These are phyloP conservation scores for Plasmodium coatneyi DNA, from an alignment of 169 alveolate species.

Conservation along the genomic window DNA sequence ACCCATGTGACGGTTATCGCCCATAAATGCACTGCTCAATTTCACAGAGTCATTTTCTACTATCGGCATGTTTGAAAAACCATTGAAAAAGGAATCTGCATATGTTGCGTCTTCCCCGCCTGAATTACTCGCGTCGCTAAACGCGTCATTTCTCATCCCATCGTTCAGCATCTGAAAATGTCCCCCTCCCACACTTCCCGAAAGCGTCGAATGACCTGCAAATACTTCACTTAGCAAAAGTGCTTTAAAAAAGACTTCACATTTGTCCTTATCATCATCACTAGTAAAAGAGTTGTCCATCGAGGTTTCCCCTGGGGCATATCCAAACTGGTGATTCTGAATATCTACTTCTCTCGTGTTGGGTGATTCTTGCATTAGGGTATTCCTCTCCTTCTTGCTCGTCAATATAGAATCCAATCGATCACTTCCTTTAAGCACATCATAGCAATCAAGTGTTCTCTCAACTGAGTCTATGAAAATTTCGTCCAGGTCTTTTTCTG, in stretches of 20 bases:
- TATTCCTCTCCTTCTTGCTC: background rate
- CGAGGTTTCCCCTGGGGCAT: background rate
- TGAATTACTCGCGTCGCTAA: background rate
- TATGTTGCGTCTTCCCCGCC: background rate
- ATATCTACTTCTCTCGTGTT: slow-evolving; percentile 8
- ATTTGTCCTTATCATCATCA: background rate
- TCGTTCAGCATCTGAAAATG: background rate
- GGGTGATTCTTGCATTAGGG: background rate
- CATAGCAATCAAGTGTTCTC: slow-evolving; percentile 29
- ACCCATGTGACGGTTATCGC: background rate
- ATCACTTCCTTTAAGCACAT: background rate
- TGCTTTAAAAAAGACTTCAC: slow-evolving; percentile 26
- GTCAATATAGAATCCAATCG: slow-evolving; percentile 7
- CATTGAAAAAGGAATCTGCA: slow-evolving; percentile 2
- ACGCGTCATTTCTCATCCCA: background rate
- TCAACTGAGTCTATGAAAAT: slow-evolving; percentile 29
- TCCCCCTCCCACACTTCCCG: background rate
- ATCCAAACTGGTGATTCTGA: background rate
- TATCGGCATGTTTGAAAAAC: background rate
- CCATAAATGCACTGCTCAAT: background rate
- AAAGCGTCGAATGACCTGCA: background rate
- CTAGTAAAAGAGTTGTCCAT: background rate
- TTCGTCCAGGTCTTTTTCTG: slow-evolving; percentile 9
- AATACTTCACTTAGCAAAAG: slow-evolving; percentile 18
- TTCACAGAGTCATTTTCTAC: background rate